These are phyloP conservation scores for Fremontodendron californicum DNA, from an alignment of 345 rosid species.

Conservation along the genomic window DNA sequence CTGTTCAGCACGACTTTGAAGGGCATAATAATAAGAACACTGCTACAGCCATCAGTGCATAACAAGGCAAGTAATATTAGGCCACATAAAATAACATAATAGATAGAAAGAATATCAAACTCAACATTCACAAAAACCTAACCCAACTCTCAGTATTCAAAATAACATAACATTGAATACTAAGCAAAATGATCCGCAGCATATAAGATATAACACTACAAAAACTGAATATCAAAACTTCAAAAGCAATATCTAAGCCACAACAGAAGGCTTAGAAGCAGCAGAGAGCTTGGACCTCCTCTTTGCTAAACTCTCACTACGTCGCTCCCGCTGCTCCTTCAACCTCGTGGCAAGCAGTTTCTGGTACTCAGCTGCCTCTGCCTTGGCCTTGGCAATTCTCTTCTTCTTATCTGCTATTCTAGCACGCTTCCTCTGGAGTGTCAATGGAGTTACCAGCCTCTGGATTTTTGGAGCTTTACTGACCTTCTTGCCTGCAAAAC, in stretches of 20 bases:
- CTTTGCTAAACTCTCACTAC: slow-evolving; percentile 56
- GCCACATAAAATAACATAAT: not conserved
- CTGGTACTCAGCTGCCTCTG: slow-evolving; percentile 60
- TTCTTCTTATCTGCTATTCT: slow-evolving; percentile 53
- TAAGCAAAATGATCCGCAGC: not conserved
- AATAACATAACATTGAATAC: not conserved
- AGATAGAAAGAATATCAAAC: not conserved
- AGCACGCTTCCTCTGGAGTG: slow-evolving; percentile 52
- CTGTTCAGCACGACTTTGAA: no score
- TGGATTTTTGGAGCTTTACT: slow-evolving; percentile 68
- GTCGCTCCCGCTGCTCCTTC: slow-evolving; percentile 71
- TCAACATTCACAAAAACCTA: not conserved
- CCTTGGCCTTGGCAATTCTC: slow-evolving; percentile 52
- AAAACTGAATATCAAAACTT: slow-evolving; percentile 4
- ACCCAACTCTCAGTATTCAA: not conserved
- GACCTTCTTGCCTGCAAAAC: slow-evolving; percentile 44
- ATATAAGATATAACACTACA: not conserved
- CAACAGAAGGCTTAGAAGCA: slow-evolving; percentile 47
- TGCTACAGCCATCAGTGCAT: no score
- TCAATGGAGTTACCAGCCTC: slow-evolving; percentile 57
- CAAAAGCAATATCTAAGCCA: slow-evolving; percentile 11
- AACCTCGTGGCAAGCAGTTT: slow-evolving; percentile 43
- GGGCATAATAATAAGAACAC: no score
- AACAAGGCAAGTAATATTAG: not conserved
- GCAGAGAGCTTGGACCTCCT: slow-evolving; percentile 44